These are phyloP conservation scores for Solanum gandarillasii DNA, from an alignment of 257 asterid genomes.

Conservation along the genomic window DNA sequence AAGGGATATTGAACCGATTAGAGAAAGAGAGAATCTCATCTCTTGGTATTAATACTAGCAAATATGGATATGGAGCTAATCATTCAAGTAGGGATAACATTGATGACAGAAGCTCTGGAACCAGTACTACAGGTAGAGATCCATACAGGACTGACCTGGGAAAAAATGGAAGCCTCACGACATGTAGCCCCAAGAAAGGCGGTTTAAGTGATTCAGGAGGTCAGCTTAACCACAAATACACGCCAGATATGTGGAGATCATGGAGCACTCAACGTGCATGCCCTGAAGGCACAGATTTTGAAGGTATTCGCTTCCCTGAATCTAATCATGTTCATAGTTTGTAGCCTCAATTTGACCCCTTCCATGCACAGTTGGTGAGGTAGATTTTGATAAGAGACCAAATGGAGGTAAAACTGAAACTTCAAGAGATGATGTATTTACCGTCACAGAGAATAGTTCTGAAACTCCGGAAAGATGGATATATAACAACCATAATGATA, in stretches of 20 bases:
- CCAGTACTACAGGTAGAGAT: background rate
- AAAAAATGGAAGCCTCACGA: conserved; percentile 14
- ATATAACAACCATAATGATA: conserved; percentile 23
- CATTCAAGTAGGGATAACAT: conserved; percentile 20
- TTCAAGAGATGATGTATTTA: conserved; percentile 15
- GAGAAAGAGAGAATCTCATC: conserved; percentile 63
- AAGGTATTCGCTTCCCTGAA: conserved; percentile 31
- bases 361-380: conserved; percentile 72
- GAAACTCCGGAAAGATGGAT: conserved; percentile 17
- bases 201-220: conserved; percentile 13
- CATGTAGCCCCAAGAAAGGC: conserved; percentile 13
- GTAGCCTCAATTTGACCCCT: background rate
- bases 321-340: background rate
- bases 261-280: conserved; percentile 63
- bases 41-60: conserved; percentile 33
- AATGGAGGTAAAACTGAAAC: conserved; percentile 20
- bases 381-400: conserved; percentile 20
- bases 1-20: conserved; percentile 69
- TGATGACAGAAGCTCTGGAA: conserved; percentile 13
- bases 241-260: conserved; percentile 61
- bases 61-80: conserved; percentile 18
- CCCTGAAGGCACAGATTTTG: conserved; percentile 34
- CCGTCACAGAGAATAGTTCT: conserved; percentile 15
- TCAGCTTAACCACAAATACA: conserved; percentile 22
- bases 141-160: conserved; percentile 27